Evolutionary conservation across 441 rosid species (phyloP).

Genomic region (Eruca vesicaria): DNA sequence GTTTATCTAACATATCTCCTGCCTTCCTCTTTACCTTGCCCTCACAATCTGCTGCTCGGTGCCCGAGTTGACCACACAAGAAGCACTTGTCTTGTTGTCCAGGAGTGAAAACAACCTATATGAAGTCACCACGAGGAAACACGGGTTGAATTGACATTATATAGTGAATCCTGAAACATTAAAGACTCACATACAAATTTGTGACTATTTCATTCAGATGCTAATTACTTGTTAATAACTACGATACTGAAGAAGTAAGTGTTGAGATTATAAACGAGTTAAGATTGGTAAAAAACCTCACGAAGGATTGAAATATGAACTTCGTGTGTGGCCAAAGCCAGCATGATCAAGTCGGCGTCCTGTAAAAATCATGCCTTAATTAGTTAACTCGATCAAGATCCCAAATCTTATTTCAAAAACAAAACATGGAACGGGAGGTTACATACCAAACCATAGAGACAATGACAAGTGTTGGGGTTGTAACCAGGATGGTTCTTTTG

Average conservation of each 20-base stretch:
- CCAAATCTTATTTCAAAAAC: conserved; percentile 12
- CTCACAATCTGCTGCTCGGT: conserved; percentile 75
- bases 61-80: conserved; percentile 85
- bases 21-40: conserved; percentile 78
- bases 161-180: neutral
- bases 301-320: conserved; percentile 89
- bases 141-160: neutral
- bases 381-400: conserved; percentile 24
- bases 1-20: conserved; percentile 76
- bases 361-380: conserved; percentile 27
- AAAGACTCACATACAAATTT: neutral
- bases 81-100: conserved; percentile 86
- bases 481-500: conserved; percentile 88
- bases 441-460: conserved; percentile 92
- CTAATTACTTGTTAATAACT: neutral
- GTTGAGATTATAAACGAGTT: neutral
- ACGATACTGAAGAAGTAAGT: neutral
- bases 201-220: conserved; percentile 2
- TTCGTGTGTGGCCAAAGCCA: conserved; percentile 93
- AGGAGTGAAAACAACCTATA: conserved; percentile 73
- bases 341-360: conserved; percentile 98
- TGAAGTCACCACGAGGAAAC: conserved; percentile 21
- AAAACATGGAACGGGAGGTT: conserved; percentile 26
- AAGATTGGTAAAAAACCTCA: conserved; percentile 55
- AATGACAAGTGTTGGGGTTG: conserved; percentile 83